Evolutionary conservation across 108 stramenopile genomes (phyloP).

Genomic region (Parmales sp.): DNA sequence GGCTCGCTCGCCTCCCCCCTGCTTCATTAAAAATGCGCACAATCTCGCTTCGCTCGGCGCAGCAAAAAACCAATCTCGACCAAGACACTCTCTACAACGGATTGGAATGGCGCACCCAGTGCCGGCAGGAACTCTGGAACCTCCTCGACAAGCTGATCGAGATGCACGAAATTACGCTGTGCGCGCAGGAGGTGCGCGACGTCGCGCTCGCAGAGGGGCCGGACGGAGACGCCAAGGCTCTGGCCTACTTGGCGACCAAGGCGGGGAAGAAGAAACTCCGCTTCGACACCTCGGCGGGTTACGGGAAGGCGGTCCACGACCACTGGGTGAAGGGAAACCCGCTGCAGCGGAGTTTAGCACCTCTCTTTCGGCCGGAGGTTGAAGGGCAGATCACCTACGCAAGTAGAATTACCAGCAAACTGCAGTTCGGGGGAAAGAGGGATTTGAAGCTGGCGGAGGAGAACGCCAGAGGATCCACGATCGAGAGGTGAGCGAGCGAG

Average conservation of each 20-base stretch:
- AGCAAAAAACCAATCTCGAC: neutral
- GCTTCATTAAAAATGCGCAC: too few species aligned
- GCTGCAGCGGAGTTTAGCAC: neutral
- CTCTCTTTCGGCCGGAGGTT: conserved; percentile 1
- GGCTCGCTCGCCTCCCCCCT: neutral
- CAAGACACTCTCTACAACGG: neutral
- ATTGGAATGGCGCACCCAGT: neutral
- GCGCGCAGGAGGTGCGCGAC: conserved; percentile 3
- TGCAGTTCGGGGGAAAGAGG: neutral
- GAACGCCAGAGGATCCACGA: neutral
- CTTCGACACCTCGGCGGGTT: neutral
- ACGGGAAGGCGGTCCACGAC: neutral
- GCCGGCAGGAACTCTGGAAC: neutral
- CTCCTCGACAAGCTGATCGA: neutral
- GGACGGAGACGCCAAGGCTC: conserved; percentile 2
- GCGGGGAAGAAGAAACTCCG: neutral
- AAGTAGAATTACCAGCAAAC: neutral
- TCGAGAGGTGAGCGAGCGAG: neutral
- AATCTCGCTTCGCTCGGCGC: too few species aligned
- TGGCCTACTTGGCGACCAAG: neutral
- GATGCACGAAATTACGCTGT: conserved; percentile 10
- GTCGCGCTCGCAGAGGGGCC: neutral
- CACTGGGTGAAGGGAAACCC: neutral
- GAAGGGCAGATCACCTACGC: neutral
- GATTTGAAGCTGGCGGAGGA: neutral